Percentiles rank a stretch among this genome's conserved stretches.
Conservation (phyloP, 169 alveolate species). For the Cryptosporidium viatorum region DNA sequence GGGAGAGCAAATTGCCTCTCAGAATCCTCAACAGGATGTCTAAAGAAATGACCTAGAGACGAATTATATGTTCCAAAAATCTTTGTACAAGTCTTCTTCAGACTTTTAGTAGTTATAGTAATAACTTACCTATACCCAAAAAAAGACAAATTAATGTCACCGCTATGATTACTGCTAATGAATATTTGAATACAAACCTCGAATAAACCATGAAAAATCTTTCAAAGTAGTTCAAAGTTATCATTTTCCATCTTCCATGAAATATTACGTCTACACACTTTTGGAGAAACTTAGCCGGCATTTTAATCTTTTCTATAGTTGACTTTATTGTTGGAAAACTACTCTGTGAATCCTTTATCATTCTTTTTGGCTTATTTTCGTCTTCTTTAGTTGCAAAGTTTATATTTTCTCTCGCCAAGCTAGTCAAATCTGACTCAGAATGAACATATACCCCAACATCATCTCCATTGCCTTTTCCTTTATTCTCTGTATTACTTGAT, state of each 20-base stretch:
- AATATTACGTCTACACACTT: slow-evolving; percentile 31
- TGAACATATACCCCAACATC: slow-evolving; percentile 28
- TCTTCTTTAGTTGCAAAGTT: neutral
- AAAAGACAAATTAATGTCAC: slow-evolving; percentile 51
- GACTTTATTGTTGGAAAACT: neutral
- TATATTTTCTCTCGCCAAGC: slow-evolving; percentile 17
- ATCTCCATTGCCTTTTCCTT: neutral
- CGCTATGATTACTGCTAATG: slow-evolving; percentile 21
- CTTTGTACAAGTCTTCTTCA: neutral
- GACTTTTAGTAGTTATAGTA: neutral
- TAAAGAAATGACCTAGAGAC: slow-evolving; percentile 43
- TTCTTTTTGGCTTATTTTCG: neutral
- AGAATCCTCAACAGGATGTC: slow-evolving; percentile 73
- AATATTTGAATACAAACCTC: slow-evolving; percentile 63
- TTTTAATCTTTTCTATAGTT: slow-evolving; percentile 27
- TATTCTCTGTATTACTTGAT: slow-evolving; percentile 5
- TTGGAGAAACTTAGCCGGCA: slow-evolving; percentile 26
- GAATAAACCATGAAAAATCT: slow-evolving; percentile 72
- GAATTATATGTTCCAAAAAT: neutral
- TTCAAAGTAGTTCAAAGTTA: slow-evolving; percentile 58
- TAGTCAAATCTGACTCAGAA: slow-evolving; percentile 50
- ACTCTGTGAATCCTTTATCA: neutral
- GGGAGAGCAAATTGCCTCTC: slow-evolving; percentile 74
- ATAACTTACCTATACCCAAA: slow-evolving; percentile 71
- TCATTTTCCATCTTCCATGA: slow-evolving; percentile 68